Evolutionary conservation across 2,329 filamentous ascomycete genomes (phyloP).

Genomic region (Claviceps sp.): DNA sequence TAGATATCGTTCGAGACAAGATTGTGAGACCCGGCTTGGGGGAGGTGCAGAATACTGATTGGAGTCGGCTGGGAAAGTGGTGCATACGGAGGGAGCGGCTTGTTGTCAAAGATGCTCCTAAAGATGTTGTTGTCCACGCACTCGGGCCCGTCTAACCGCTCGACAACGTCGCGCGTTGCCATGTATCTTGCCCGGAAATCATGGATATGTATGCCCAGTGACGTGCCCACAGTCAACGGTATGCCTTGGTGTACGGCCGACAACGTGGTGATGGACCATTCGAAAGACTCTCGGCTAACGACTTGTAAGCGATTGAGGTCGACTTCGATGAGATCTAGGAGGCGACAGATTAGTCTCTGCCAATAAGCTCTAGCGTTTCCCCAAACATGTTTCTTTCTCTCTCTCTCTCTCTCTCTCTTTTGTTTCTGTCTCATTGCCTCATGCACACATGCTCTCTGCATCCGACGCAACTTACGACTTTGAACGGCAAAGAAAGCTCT

Average conservation of each 20-base stretch:
- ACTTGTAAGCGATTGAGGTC: slow-evolving; percentile 63
- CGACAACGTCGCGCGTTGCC: slow-evolving; percentile 19
- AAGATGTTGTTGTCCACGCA: slow-evolving; percentile 17
- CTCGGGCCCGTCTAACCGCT: slow-evolving; percentile 20
- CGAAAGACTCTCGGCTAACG: slow-evolving; percentile 57
- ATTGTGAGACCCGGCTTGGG: slow-evolving; percentile 35
- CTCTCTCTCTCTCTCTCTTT: background rate
- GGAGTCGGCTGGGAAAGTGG: slow-evolving; percentile 69
- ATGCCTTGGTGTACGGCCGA: slow-evolving; percentile 53
- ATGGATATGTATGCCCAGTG: slow-evolving; percentile 67
- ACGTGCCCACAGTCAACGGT: slow-evolving; percentile 75
- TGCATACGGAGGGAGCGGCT: slow-evolving; percentile 47
- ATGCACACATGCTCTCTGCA: background rate
- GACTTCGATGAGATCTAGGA: slow-evolving; percentile 56
- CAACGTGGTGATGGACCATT: slow-evolving; percentile 71
- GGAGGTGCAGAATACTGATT: slow-evolving; percentile 68
- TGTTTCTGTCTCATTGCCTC: background rate
- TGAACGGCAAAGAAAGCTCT: slow-evolving; percentile 72
- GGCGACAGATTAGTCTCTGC: background rate
- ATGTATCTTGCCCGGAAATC: slow-evolving; percentile 47
- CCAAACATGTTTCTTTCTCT: background rate
- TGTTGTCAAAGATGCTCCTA: slow-evolving; percentile 34
- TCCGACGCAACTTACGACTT: slow-evolving; percentile 36
- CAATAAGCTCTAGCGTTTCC: background rate
- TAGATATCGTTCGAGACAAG: slow-evolving; percentile 68